Base-by-base conservation (phyloP, 192 early-diverging fungal species). In the Umbelopsis sp. region DNA sequence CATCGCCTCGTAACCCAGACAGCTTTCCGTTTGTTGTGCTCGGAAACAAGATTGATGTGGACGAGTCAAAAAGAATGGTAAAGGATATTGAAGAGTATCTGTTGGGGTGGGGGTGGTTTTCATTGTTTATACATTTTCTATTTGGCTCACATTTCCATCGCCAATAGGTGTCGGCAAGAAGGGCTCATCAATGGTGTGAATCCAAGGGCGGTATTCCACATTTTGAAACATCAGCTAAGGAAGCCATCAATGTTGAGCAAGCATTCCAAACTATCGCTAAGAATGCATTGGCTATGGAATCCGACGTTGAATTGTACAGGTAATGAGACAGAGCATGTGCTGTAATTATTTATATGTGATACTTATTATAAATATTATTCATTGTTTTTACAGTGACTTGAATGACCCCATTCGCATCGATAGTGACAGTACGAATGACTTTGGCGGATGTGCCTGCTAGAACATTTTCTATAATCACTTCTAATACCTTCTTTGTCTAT, bases 1-100 rank as follows among this genome's bases (percentile, higher is more conserved):
- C 95, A 24, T 92, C 89, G 17, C 96, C 98, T 49, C 81, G 93
- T 56, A 94, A 96, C 71, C 95, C 97, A 8, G 97, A 99, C 74
- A 96, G 92, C 86, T 99, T 99, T 81, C 98, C 98, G 44, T 99
- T 99, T 85, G 94, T 99, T 56, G 95, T 99, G 17, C 83, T 99
- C n/a, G 98, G 97, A 59, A 99, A 99, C 86, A 99, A 99, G 87
- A 88, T 99, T 53, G 98, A 99, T 80, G 82, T 99, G 78, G 98
- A 98, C 76, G 96, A 98, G 74, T 86, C 86, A 41, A 93, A 92
- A 81, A 80, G 95, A 68, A 91, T 93, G 90, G 94, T 94, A 83
- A 31, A 78, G 26, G n/a, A 29, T 73, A 25, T 25, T 74, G 36
- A 53, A 1, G 29, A 24, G 31, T 70, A 14, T 45, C 21, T 50